Conservation (phyloP, 2,329 filamentous ascomycete genomes). For the Aureobasidium sp. region DNA sequence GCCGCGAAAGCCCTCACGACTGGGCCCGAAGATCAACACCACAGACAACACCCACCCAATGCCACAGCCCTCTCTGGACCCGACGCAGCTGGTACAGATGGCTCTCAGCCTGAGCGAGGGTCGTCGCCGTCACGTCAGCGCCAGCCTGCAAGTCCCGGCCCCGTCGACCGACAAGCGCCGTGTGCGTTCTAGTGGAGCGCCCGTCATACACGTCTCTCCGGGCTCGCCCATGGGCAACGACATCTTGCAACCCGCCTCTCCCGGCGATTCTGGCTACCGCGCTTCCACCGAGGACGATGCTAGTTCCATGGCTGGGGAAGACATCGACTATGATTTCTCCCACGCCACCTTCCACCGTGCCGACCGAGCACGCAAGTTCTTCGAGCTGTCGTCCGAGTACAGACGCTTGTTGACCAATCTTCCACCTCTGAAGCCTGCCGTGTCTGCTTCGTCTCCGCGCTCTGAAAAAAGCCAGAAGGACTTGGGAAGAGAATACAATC, state of each 20-base stretch:
- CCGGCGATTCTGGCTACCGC: neutral
- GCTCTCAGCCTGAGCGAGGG: constrained; percentile 82
- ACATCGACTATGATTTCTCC: constrained; percentile 60
- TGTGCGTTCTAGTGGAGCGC: constrained; percentile 10
- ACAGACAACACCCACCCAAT: neutral
- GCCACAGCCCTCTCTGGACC: constrained; percentile 56
- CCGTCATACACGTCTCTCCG: constrained; percentile 8
- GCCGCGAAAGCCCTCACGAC: neutral
- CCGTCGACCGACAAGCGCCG: constrained; percentile 3
- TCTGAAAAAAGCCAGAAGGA: constrained; percentile 30
- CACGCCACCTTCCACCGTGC: constrained; percentile 71
- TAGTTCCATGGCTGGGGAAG: constrained; percentile 9
- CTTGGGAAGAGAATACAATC: constrained; percentile 75
- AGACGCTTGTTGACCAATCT: constrained; percentile 68
- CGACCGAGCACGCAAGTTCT: constrained; percentile 72
- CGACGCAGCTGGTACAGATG: constrained; percentile 85
- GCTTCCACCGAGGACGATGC: neutral
- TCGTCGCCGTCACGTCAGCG: constrained; percentile 52
- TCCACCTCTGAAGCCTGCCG: constrained; percentile 56
- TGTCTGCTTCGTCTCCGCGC: constrained; percentile 33
- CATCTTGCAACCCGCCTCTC: constrained; percentile 39
- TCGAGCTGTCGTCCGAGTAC: constrained; percentile 82
- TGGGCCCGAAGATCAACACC: neutral
- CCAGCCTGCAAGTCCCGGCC: constrained; percentile 43
- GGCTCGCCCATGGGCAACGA: constrained; percentile 15